A percentile compares a stretch with the other conserved stretches of the same genome.
Evolutionary conservation across 257 asterid species (phyloP).

Genomic region (Fraxinus quadrangulata): DNA sequence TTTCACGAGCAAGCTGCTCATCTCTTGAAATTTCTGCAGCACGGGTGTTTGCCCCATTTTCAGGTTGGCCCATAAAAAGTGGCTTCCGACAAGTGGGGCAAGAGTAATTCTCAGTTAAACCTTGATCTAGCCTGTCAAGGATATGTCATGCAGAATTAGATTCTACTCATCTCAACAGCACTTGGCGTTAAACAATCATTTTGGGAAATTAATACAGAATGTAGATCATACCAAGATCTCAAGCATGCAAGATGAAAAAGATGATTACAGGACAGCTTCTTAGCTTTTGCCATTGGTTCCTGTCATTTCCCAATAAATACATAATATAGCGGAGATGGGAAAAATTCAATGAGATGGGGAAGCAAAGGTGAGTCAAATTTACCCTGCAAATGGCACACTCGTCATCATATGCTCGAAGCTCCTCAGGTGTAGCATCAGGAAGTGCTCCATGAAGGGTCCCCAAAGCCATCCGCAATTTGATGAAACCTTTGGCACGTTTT

Average conservation of each 20-base stretch:
- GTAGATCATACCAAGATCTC: conserved; percentile 88
- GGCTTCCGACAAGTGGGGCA: conserved; percentile 99
- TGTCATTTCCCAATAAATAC: conserved; percentile 37
- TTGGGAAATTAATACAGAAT: conserved; percentile 10
- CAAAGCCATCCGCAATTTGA: conserved; percentile 77
- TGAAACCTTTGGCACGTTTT: conserved; percentile 75
- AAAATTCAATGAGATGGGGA: conserved; percentile 22
- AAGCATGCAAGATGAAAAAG: conserved; percentile 91
- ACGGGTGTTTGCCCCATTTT: conserved; percentile 42
- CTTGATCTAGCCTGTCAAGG: conserved; percentile 85
- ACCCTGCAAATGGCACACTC: conserved; percentile 99
- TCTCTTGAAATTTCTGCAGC: conserved; percentile 67
- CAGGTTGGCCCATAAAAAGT: conserved; percentile 61
- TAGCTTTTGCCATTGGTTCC: conserved; percentile 99
- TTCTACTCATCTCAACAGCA: too few relatives aligned
- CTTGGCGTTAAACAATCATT: conserved; percentile 17
- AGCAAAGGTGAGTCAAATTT: conserved; percentile 24
- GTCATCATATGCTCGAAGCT: conserved; percentile 81
- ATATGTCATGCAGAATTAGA: conserved; percentile 18
- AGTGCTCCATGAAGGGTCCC: conserved; percentile 92
- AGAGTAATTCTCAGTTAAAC: conserved; percentile 76
- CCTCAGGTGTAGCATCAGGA: conserved; percentile 85
- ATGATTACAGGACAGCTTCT: conserved; percentile 87
- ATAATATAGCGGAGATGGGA: too few relatives aligned
- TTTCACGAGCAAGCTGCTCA: conserved; percentile 91